Conservation (phyloP, 768 basidiomycete species). For the Rhodosporidiobolus sp. region DNA sequence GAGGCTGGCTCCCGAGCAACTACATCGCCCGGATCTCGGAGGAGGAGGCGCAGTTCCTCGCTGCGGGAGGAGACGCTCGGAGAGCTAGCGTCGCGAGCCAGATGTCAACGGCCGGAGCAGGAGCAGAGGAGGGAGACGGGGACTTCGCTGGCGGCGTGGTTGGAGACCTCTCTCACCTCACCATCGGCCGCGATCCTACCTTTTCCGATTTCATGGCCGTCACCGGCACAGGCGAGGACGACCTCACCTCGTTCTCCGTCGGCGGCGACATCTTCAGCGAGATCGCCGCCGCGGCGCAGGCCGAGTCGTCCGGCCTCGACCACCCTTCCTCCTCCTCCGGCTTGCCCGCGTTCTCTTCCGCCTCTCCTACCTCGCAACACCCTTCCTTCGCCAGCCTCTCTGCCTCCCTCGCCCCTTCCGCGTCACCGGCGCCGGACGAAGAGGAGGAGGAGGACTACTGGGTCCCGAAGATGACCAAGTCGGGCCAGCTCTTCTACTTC, state of each 20-base stretch:
- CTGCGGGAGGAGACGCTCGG: not conserved
- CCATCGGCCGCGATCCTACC: conserved; percentile 1
- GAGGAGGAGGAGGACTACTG: conserved; percentile 64
- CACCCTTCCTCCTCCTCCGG: not conserved
- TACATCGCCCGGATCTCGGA: conserved; percentile 78
- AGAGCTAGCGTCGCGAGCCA: conserved; percentile 8
- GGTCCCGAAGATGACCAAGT: conserved; percentile 78
- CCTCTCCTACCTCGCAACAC: not conserved
- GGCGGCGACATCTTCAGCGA: conserved; percentile 45
- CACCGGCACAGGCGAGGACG: conserved; percentile 10
- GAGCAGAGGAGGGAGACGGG: conserved; percentile 3
- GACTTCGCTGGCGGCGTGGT: not conserved
- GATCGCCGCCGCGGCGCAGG: conserved; percentile 42
- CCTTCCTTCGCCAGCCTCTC: not conserved
- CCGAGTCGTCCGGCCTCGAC: not conserved
- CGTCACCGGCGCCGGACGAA: not conserved
- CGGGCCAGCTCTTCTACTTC: conserved; percentile 90
- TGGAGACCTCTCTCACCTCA: not conserved
- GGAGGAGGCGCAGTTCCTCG: conserved; percentile 59
- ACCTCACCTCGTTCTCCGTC: conserved; percentile 34
- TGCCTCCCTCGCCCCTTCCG: not conserved
- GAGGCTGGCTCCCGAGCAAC: conserved; percentile 97
- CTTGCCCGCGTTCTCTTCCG: too few species aligned
- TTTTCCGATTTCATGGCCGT: conserved; percentile 28
- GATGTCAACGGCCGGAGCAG: not conserved